Conservation (phyloP, 169 alveolate species). For the Babesia bigemina region DNA sequence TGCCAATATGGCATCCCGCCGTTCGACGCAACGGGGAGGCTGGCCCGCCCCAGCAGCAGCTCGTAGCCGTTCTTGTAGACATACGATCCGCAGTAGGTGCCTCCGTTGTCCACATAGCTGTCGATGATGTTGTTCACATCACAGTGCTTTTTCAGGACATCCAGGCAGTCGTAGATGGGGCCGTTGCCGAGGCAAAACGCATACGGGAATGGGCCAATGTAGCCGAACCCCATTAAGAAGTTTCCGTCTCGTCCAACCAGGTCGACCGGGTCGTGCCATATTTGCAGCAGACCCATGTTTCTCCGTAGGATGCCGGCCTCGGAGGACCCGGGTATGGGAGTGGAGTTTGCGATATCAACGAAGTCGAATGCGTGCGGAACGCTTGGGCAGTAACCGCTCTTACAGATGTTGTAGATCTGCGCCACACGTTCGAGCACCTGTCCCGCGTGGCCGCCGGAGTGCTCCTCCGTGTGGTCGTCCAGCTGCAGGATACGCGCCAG, state of each 20-base stretch:
- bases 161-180: conserved; percentile 73
- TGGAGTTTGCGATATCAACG: conserved; percentile 47
- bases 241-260: conserved; percentile 85
- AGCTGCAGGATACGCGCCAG: conserved; percentile 46
- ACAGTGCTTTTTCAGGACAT: conserved; percentile 29
- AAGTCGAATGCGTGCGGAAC: conserved; percentile 47
- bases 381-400: conserved; percentile 4
- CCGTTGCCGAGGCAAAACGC: conserved; percentile 78
- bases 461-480: conserved; percentile 18
- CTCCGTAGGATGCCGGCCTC: conserved; percentile 62
- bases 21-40: conserved; percentile 58
- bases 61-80: conserved; percentile 22
- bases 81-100: conserved; percentile 52
- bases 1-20: conserved; percentile 67
- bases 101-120: conserved; percentile 55
- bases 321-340: conserved; percentile 41
- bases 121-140: conserved; percentile 49
- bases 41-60: conserved; percentile 32
- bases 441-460: neutral
- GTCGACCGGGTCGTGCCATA: conserved; percentile 79
- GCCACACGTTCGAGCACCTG: conserved; percentile 23
- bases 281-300: conserved; percentile 66
- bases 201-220: conserved; percentile 74
- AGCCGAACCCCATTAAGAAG: conserved; percentile 83
- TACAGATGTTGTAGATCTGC: conserved; percentile 24